Evolutionary conservation across 257 asterid genomes (phyloP), one percentile per base, ranked within the genome.

Genomic region (Nicotiana knightiana): DNA sequence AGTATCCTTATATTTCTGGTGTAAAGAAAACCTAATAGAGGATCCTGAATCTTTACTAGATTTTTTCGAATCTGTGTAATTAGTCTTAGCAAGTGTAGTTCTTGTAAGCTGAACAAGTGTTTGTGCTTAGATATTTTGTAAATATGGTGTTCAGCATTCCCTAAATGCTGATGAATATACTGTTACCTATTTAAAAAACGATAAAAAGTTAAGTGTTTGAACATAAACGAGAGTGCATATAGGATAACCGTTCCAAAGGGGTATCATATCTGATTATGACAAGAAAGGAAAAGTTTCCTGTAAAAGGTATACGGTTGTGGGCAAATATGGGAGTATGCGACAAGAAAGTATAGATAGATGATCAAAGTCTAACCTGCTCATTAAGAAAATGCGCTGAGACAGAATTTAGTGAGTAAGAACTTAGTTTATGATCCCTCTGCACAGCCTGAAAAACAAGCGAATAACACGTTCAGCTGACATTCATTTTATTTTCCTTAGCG

Each of bases 361-460:
- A 83, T 76, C 58, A 85, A 54, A 82, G 55, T 68, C 86, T 78
- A 85, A 92, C 99, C 93, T 96, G 99, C 87, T 96, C 99, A 81
- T 92, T 93, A 77, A 96, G 97, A 87, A 96, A 96, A 93, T 93
- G 99, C 24, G 99, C 93, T 66, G 99, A 96, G 81, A 96, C 99
- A 67, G 98, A 93, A 90, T 96, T 96, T 65, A 96, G 87, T 4
- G 99, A 96, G 86, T 96, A 96, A 18, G 99, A 96, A 85, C 99
- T 96, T 79, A 96, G 85, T 85, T 96, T 96, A 89, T 94, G 82
- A 85, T 96, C 98, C 90, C 98, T 94, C 85, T 94, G 99, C 91
- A 96, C 82, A 32, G 81, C 97, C 99, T 96, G 91, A 82, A 85
- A 39, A 82, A 70, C 63, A 37, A 86, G 70, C 84, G 82, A 12